Percentiles rank a stretch among this genome's conserved stretches.
Evolutionary conservation across 2,329 filamentous ascomycete species (phyloP).

Genomic region (Cladobotryum protrusum): DNA sequence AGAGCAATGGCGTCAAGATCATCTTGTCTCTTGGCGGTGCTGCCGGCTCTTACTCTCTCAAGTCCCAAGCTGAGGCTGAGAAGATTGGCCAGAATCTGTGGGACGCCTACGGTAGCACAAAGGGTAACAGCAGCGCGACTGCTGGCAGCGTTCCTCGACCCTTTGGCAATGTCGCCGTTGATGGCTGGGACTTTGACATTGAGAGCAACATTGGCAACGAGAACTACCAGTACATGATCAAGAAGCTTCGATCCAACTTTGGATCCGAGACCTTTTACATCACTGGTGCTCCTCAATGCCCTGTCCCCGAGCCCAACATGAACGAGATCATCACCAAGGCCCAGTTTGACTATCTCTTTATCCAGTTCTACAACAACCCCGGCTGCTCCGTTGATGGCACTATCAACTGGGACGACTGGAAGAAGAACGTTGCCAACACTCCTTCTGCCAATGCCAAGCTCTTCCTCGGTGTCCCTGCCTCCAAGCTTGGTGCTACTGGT

Average conservation of each 20-base stretch:
- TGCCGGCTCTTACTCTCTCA: slow-evolving; percentile 14
- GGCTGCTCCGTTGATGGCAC: slow-evolving; percentile 27
- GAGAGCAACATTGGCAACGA: slow-evolving; percentile 16
- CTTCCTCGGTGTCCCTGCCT: slow-evolving; percentile 25
- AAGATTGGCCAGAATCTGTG: slow-evolving; percentile 18
- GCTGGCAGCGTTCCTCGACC: slow-evolving; percentile 11
- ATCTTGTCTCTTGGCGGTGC: slow-evolving; percentile 16
- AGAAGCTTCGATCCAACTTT: slow-evolving; percentile 18
- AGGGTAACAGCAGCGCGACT: background rate
- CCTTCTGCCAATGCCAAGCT: slow-evolving; percentile 22
- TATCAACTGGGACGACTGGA: slow-evolving; percentile 22
- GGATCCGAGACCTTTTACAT: slow-evolving; percentile 33
- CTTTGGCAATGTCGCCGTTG: slow-evolving; percentile 14
- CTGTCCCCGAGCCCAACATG: slow-evolving; percentile 30
- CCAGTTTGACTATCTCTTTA: slow-evolving; percentile 30
- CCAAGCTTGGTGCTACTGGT: slow-evolving; percentile 30
- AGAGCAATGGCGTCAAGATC: slow-evolving; percentile 17
- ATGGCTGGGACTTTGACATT: slow-evolving; percentile 20
- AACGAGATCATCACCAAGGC: slow-evolving; percentile 31
- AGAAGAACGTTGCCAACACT: slow-evolving; percentile 18
- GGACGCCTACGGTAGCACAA: slow-evolving; percentile 15
- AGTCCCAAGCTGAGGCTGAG: slow-evolving; percentile 16
- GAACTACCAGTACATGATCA: slow-evolving; percentile 17
- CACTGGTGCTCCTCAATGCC: slow-evolving; percentile 41
- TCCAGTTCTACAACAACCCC: slow-evolving; percentile 45